A percentile compares a stretch with the other conserved stretches of the same genome.
Evolutionary conservation across 495 filamentous ascomycete species (phyloP).

Genomic region (Letharia lupina): DNA sequence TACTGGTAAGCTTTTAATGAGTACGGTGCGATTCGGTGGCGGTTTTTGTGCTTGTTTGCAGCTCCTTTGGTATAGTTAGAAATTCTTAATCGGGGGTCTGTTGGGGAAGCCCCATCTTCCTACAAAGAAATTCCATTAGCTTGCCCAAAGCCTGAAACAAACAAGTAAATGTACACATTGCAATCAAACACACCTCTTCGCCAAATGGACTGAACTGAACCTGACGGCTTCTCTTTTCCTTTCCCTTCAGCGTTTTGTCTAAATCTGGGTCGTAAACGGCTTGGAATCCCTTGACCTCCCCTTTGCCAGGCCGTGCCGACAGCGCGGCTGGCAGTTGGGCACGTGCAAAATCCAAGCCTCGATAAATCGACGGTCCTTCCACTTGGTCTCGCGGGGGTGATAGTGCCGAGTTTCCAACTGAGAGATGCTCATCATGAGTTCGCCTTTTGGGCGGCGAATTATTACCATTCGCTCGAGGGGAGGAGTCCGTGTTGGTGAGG

Average conservation of each 20-base stretch:
- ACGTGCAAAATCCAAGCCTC: constrained; percentile 8
- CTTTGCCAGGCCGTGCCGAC: constrained; percentile 53
- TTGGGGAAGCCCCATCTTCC: constrained; percentile 57
- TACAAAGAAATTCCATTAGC: constrained; percentile 34
- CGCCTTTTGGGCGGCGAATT: constrained; percentile 43
- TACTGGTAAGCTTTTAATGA: constrained; percentile 66
- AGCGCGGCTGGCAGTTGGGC: constrained; percentile 38
- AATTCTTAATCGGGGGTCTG: constrained; percentile 70
- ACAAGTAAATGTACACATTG: background rate
- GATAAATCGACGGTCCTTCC: constrained; percentile 15
- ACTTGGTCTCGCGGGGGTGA: constrained; percentile 15
- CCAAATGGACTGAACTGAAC: constrained; percentile 65
- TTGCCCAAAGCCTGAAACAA: background rate
- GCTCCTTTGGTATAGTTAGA: constrained; percentile 47
- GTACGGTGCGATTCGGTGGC: constrained; percentile 69
- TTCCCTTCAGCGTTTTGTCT: constrained; percentile 53
- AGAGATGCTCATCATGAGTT: constrained; percentile 21
- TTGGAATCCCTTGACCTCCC: constrained; percentile 56
- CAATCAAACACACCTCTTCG: constrained; percentile 33
- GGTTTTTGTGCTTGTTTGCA: constrained; percentile 61
- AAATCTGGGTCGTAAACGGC: constrained; percentile 67
- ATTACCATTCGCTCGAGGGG: constrained; percentile 51
- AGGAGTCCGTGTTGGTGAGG: constrained; percentile 67
- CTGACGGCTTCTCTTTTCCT: constrained; percentile 49
- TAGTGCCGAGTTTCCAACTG: constrained; percentile 1